These are phyloP conservation scores for Torulaspora indica DNA, from an alignment of 805 yeast species.

Conservation along the genomic window DNA sequence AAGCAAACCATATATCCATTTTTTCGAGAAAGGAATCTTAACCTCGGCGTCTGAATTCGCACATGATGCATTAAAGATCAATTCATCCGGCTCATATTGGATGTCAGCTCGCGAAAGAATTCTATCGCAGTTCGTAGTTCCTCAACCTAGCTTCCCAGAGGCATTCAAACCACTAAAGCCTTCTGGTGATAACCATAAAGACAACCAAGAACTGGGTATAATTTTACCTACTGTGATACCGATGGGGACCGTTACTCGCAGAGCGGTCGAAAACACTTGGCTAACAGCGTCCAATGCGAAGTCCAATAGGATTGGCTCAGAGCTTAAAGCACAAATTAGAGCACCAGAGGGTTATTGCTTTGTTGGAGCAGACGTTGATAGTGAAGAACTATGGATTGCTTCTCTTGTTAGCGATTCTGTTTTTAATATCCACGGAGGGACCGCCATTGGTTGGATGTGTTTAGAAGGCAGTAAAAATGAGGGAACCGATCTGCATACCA, in stretches of 20 bases:
- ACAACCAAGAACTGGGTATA: slow-evolving; percentile 48
- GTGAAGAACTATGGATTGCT: slow-evolving; percentile 98
- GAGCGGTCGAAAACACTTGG: slow-evolving; percentile 98
- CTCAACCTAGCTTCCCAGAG: slow-evolving; percentile 35
- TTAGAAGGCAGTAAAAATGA: slow-evolving; percentile 88
- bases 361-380: slow-evolving; percentile 98
- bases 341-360: slow-evolving; percentile 89
- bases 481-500: slow-evolving; percentile 92
- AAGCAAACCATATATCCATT: slow-evolving; percentile 66
- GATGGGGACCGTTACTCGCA: slow-evolving; percentile 94
- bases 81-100: slow-evolving; percentile 87
- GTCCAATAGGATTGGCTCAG: slow-evolving; percentile 80
- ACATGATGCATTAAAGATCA: slow-evolving; percentile 68
- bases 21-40: slow-evolving; percentile 68
- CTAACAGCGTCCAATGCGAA: slow-evolving; percentile 95
- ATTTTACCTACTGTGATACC: slow-evolving; percentile 80
- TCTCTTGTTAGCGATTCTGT: slow-evolving; percentile 89
- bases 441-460: slow-evolving; percentile 99
- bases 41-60: slow-evolving; percentile 72
- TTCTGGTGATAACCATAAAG: slow-evolving; percentile 1
- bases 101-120: slow-evolving; percentile 83
- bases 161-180: slow-evolving; percentile 23
- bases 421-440: slow-evolving; percentile 86
- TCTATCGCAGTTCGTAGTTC: slow-evolving; percentile 78
- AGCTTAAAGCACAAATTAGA: slow-evolving; percentile 74